Evolutionary conservation across 768 basidiomycete genomes (phyloP).

Genomic region (Suillus plorans): DNA sequence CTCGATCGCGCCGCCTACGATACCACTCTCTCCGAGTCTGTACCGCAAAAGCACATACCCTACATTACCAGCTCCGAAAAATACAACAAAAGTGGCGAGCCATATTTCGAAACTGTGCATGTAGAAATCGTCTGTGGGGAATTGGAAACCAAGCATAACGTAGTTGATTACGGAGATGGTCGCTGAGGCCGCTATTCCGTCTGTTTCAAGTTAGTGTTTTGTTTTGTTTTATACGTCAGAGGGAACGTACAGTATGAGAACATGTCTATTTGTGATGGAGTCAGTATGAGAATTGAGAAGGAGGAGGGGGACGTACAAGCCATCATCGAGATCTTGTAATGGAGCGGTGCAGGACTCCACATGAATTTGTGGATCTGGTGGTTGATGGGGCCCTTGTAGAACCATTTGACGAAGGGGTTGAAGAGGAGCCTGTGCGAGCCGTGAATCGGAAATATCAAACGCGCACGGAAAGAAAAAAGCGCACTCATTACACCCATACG

Average conservation of each 20-base stretch:
- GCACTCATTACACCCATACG: conserved; percentile 64
- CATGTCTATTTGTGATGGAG: conserved; percentile 35
- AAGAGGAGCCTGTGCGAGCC: conserved; percentile 79
- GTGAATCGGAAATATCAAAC: conserved; percentile 25
- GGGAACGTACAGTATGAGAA: conserved; percentile 48
- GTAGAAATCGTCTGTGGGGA: conserved; percentile 74
- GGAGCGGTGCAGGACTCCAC: conserved; percentile 75
- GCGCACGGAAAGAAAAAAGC: conserved; percentile 25
- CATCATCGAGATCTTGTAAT: conserved; percentile 74
- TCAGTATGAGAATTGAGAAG: conserved; percentile 7
- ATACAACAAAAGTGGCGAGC: conserved; percentile 75
- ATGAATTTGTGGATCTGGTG: conserved; percentile 75
- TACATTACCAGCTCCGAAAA: conserved; percentile 71
- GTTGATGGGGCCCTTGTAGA: conserved; percentile 77
- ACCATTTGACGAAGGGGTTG: conserved; percentile 80
- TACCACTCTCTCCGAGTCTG: conserved; percentile 49
- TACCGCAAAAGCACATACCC: conserved; percentile 75
- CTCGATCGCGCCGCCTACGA: conserved; percentile 26
- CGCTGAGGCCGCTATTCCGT: conserved; percentile 64
- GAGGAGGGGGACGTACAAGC: conserved; percentile 41
- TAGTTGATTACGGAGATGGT: conserved; percentile 74
- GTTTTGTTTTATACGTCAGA: neutral
- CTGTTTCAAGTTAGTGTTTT: conserved; percentile 13
- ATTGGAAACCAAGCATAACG: conserved; percentile 67
- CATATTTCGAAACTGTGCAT: conserved; percentile 81